Conservation (phyloP, 805 yeast species). For the Candida railenensis region DNA sequence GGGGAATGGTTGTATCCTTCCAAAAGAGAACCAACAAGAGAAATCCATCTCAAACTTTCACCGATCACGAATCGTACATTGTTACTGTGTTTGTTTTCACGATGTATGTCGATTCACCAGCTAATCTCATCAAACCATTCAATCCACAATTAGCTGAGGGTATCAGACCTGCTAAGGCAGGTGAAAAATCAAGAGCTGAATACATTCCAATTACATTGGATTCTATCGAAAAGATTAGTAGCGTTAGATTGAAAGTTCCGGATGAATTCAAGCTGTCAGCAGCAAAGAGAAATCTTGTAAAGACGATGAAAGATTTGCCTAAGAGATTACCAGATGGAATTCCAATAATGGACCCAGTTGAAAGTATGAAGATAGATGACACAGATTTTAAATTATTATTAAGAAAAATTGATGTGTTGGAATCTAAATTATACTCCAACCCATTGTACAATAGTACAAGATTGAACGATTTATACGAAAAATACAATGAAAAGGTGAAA, state of each 20-base stretch:
- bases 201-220: conserved; percentile 82
- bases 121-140: conserved; percentile 71
- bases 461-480: conserved; percentile 59
- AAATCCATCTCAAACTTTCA: conserved; percentile 53
- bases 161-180: conserved; percentile 75
- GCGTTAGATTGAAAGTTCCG: conserved; percentile 79
- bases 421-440: conserved; percentile 67
- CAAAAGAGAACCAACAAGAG: conserved; percentile 68
- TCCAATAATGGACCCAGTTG: conserved; percentile 88
- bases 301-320: conserved; percentile 76
- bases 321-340: conserved; percentile 87
- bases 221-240: conserved; percentile 73
- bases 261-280: conserved; percentile 59
- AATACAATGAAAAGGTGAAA: conserved; percentile 64
- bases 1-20: conserved; percentile 87
- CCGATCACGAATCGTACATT: conserved; percentile 87
- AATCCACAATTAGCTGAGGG: conserved; percentile 84
- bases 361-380: conserved; percentile 89
- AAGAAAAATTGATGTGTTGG: conserved; percentile 79
- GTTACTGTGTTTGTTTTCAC: conserved; percentile 80
- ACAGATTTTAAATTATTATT: conserved; percentile 68
- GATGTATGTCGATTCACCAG: conserved; percentile 82
- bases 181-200: conserved; percentile 71
- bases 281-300: conserved; percentile 61
- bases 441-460: conserved; percentile 64